Conservation (phyloP, 495 filamentous ascomycete genomes). For the Choiromyces venosus region DNA sequence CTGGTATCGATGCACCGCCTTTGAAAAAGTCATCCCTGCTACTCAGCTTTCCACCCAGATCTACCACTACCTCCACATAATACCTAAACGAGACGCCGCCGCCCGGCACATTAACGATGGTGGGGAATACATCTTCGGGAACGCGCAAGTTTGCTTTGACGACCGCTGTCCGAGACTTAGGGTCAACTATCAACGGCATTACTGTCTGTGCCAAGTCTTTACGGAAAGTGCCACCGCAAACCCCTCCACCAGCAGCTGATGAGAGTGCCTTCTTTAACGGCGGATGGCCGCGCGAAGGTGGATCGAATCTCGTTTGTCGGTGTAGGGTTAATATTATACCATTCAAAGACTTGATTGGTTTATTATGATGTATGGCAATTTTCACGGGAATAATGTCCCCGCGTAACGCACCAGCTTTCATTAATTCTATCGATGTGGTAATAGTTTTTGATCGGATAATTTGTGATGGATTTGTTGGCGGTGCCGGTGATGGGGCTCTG, state of each 20-base stretch:
- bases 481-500: conserved; percentile 27
- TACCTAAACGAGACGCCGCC: conserved; percentile 92
- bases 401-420: conserved; percentile 75
- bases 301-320: conserved; percentile 84
- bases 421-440: conserved; percentile 75
- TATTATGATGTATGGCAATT: conserved; percentile 77
- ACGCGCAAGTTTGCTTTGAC: conserved; percentile 76
- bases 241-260: conserved; percentile 67
- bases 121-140: conserved; percentile 86
- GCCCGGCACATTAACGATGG: conserved; percentile 80
- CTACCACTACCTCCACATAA: conserved; percentile 83
- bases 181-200: conserved; percentile 78
- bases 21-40: conserved; percentile 59
- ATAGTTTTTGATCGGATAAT: conserved; percentile 58
- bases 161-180: conserved; percentile 64
- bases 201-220: conserved; percentile 88
- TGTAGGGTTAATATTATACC: conserved; percentile 92
- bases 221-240: conserved; percentile 80
- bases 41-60: conserved; percentile 79
- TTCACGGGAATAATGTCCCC: conserved; percentile 77
- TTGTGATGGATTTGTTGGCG: conserved; percentile 42
- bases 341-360: conserved; percentile 78
- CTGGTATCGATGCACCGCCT: conserved; percentile 48
- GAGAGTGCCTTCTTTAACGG: conserved; percentile 50
- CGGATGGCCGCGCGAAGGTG: conserved; percentile 61